These are phyloP conservation scores for Veloporphyrellus conicus DNA, from an alignment of 1,284 basidiomycete genomes.

Conservation along the genomic window DNA sequence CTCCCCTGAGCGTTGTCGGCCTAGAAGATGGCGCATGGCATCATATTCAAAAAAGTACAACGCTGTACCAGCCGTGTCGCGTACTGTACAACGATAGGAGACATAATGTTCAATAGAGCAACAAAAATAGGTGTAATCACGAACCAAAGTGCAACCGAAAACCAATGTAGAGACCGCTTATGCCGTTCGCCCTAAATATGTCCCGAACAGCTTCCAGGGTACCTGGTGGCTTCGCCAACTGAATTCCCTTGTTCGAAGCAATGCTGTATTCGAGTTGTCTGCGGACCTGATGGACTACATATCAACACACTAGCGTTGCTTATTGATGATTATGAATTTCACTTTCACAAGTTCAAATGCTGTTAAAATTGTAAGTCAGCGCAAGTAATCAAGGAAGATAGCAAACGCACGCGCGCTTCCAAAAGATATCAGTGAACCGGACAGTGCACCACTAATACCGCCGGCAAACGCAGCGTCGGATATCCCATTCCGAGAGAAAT, in stretches of 20 bases:
- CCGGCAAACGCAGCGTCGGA: slow-evolving; percentile 72
- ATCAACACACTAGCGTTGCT: slow-evolving; percentile 9
- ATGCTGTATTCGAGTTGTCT: slow-evolving; percentile 94
- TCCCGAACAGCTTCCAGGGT: slow-evolving; percentile 72
- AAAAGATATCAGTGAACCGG: slow-evolving; percentile 79
- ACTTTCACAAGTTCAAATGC: slow-evolving; percentile 97
- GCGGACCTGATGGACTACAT: slow-evolving; percentile 55
- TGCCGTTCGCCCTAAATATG: slow-evolving; percentile 63
- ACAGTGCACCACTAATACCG: slow-evolving; percentile 75
- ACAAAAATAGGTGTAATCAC: slow-evolving; percentile 24
- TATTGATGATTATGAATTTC: slow-evolving; percentile 15
- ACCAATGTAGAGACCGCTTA: slow-evolving; percentile 76
- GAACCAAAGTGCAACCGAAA: slow-evolving; percentile 75
- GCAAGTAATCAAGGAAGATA: slow-evolving; percentile 4
- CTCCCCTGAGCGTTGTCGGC: slow-evolving; percentile 65
- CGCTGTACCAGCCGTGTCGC: slow-evolving; percentile 78
- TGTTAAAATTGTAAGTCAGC: slow-evolving; percentile 26
- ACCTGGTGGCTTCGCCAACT: slow-evolving; percentile 63
- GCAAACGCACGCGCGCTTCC: slow-evolving; percentile 72
- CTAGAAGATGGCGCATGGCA: slow-evolving; percentile 72
- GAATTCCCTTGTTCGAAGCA: slow-evolving; percentile 69
- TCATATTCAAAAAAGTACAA: slow-evolving; percentile 89
- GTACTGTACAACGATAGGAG: slow-evolving; percentile 44
- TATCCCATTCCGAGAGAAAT: slow-evolving; percentile 56
- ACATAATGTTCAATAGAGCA: neutral